Base-by-base conservation (phyloP, 345 rosid genomes). In the Theobroma cacao region DNA sequence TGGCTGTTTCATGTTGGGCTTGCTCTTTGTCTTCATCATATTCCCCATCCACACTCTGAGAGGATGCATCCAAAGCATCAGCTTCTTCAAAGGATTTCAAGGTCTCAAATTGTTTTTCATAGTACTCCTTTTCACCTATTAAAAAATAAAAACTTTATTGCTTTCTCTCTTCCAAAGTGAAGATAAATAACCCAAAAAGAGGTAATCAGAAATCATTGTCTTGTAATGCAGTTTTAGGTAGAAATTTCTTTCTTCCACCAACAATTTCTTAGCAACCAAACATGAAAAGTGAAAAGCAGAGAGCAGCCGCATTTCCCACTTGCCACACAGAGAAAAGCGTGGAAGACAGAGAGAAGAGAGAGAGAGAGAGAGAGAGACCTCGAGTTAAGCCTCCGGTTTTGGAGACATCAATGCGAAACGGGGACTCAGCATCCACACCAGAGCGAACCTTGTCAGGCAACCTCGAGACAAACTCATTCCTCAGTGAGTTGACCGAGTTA, bases 21-120 rank as follows among this genome's bases (percentile, higher is more conserved):
- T 84, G 87, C 64, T 89, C 97, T 52, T 75, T 78, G 2, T 45
- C 67, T 59, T 75, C 80, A 3, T 28, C 75, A 13, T 68, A 65
- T 31, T 87, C 89, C 10, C 80, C 92, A 26, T 68, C 83, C 5
- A 53, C 2, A 7, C 13, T 1, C 61, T 79, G 82, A 1, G 84
- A 72, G 0, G 84, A 75, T 24, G 47, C 71, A 68, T 84, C 70
- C 60, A 89, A 41, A 61, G 82, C 58, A 78, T 95, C 98, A 56
- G 90, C 97, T 75, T 91, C 97, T 79, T 91, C 92, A 45, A 95
- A 95, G 2, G 97, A 90, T 83, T 90, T 88, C 73, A 95, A 56
- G 4, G 98, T 95, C 11, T 80, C 89, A 12, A 95, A 74, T 77
- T 95, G 98, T 78, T 72, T 83, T 71, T 93, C 88, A 40, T 95